Percentiles rank a stretch among this genome's conserved stretches.
Conservation (phyloP, 495 filamentous ascomycete species). For the Aspergillus incahuasiensis region DNA sequence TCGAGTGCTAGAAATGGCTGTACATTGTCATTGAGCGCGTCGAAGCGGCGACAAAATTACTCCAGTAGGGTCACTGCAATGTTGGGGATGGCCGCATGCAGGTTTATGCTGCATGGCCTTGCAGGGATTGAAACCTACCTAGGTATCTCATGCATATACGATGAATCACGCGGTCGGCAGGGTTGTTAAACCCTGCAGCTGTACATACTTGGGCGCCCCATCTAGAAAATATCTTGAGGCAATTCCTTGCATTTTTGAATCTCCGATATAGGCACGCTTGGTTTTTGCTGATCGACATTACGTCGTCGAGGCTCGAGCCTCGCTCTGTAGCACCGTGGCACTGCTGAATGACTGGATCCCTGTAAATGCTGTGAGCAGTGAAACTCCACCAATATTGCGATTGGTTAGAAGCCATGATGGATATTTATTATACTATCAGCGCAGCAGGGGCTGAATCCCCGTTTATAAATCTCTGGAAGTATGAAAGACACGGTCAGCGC, state of each 20-base stretch:
- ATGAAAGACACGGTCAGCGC: neutral
- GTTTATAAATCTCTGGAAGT: neutral
- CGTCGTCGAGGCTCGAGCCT: no score
- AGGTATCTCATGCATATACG: constrained; percentile 1
- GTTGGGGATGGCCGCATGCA: neutral
- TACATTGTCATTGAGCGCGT: constrained; percentile 40
- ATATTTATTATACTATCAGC: no score
- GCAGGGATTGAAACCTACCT: neutral
- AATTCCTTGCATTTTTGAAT: neutral
- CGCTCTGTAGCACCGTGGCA: no score
- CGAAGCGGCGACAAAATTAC: constrained; percentile 32
- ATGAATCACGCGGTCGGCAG: neutral
- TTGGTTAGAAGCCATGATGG: no score
- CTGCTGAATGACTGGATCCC: no score
- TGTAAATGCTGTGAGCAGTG: no score
- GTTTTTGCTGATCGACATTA: no score
- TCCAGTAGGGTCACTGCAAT: constrained; percentile 18
- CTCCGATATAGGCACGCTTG: neutral
- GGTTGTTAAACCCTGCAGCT: neutral
- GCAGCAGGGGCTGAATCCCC: no score
- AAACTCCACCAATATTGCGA: no score
- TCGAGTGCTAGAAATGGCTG: constrained; percentile 40
- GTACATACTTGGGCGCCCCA: neutral
- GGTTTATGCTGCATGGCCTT: neutral
- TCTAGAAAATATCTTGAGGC: neutral